A percentile compares a stretch with the other conserved stretches of the same genome.
Conservation (phyloP, 139 green algal species). For the Astrephomene gubernaculifera region DNA sequence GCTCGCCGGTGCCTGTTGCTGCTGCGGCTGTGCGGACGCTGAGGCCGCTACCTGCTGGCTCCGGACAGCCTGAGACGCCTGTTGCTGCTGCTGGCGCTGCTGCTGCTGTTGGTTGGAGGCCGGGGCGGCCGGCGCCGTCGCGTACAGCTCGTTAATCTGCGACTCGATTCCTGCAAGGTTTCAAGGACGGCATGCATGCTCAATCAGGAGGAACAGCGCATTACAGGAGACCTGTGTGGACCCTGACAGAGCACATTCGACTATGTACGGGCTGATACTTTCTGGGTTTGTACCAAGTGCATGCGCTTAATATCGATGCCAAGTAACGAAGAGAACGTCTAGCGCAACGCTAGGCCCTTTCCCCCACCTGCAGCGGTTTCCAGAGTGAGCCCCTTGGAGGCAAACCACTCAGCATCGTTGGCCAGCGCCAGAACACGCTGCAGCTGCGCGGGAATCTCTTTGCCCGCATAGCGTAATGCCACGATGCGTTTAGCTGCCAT, state of each 20-base stretch:
- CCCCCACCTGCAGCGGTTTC: slow-evolving; percentile 9
- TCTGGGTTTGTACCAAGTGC: too few relatives aligned
- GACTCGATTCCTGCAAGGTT: slow-evolving; percentile 26
- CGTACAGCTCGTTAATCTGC: slow-evolving; percentile 39
- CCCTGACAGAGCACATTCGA: too few relatives aligned
- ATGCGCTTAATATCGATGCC: too few relatives aligned
- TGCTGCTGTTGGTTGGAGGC: not conserved
- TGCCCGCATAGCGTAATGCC: not conserved
- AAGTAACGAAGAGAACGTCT: too few relatives aligned
- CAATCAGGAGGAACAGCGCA: too few relatives aligned
- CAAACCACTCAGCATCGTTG: not conserved
- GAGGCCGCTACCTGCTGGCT: not conserved
- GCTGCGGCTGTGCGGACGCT: not conserved
- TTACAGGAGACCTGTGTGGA: too few relatives aligned
- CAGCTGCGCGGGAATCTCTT: not conserved
- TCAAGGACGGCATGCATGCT: not conserved
- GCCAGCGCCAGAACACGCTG: slow-evolving; percentile 3
- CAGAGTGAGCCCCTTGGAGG: not conserved
- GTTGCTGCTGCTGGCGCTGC: not conserved
- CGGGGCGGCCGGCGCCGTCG: not conserved
- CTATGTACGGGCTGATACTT: too few relatives aligned
- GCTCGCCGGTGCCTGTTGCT: not conserved
- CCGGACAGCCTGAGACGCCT: not conserved
- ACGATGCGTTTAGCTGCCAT: slow-evolving; percentile 33
- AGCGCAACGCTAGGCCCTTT: too few relatives aligned